phyloP scores from a whole-genome alignment of 257 asterid genomes.

The Striga asiatica region DNA sequence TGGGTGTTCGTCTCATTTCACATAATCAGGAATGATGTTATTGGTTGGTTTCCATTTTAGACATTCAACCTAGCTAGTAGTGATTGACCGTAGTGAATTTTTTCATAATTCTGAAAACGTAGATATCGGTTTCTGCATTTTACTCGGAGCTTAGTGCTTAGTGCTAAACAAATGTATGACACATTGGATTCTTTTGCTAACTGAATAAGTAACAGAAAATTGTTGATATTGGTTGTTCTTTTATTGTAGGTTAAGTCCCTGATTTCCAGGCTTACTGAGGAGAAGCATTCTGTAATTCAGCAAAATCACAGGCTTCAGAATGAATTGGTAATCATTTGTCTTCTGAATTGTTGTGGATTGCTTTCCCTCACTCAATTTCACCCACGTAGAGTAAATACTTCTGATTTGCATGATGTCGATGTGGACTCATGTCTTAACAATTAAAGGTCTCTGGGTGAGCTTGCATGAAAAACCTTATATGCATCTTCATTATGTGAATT shows the following conservation, averaged over 20 bases:
- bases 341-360: too few relatives aligned
- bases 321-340: conserved; percentile 31
- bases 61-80: too few relatives aligned
- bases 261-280: conserved; percentile 67
- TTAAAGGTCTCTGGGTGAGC: too few relatives aligned
- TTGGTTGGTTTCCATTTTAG: not conserved
- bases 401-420: not conserved
- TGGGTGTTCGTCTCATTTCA: not conserved
- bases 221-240: conserved; percentile 13
- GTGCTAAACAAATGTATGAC: too few relatives aligned
- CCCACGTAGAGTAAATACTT: too few relatives aligned
- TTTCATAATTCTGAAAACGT: too few relatives aligned
- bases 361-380: not conserved
- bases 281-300: conserved; percentile 53
- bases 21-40: not conserved
- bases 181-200: not conserved
- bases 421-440: not conserved
- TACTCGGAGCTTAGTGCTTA: too few relatives aligned
- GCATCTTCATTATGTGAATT: too few relatives aligned
- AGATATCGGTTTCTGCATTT: too few relatives aligned
- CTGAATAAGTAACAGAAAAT: not conserved
- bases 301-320: conserved; percentile 66
- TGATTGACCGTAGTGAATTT: too few relatives aligned
- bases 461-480: too few relatives aligned
- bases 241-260: conserved; percentile 52